phyloP scores from a whole-genome alignment of 192 early-diverging fungal genomes.

The Coemansia sp. region DNA sequence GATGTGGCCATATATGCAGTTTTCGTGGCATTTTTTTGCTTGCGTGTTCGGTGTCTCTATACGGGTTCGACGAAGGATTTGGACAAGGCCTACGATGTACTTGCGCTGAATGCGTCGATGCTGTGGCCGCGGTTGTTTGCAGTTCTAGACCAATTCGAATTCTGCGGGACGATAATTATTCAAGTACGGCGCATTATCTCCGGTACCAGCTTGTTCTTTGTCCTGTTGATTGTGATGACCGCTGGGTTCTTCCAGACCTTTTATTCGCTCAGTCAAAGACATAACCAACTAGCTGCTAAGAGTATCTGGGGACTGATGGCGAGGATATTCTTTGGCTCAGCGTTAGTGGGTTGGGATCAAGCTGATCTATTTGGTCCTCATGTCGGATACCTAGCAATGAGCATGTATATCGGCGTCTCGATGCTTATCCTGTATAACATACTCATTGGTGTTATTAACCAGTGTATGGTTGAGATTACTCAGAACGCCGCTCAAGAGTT shows the following conservation, averaged over 20 bases:
- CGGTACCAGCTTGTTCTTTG: constrained; percentile 45
- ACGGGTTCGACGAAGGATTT: constrained; percentile 31
- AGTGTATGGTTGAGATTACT: constrained; percentile 40
- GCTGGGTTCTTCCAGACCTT: constrained; percentile 48
- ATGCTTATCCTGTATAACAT: constrained; percentile 50
- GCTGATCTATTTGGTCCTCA: constrained; percentile 37
- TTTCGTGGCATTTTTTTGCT: constrained; percentile 31
- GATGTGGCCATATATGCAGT: constrained; percentile 35
- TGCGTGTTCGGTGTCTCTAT: constrained; percentile 33
- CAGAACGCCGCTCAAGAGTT: constrained; percentile 44
- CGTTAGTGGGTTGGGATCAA: constrained; percentile 40
- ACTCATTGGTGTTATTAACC: constrained; percentile 49
- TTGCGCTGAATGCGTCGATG: constrained; percentile 44
- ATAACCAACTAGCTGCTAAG: constrained; percentile 29
- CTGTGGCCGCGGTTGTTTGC: constrained; percentile 46
- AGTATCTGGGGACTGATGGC: constrained; percentile 43
- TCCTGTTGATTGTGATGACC: constrained; percentile 37
- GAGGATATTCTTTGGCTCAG: constrained; percentile 45
- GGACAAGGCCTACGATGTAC: constrained; percentile 43
- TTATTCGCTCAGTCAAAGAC: constrained; percentile 34
- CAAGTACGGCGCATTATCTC: constrained; percentile 41
- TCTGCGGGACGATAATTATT: constrained; percentile 46
- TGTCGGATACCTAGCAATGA: constrained; percentile 36
- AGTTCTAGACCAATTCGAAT: constrained; percentile 45
- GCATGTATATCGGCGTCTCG: constrained; percentile 48